A percentile compares a stretch with the other conserved stretches of the same genome.
Conservation (phyloP, 768 basidiomycete genomes). For the Boletus insuetus region DNA sequence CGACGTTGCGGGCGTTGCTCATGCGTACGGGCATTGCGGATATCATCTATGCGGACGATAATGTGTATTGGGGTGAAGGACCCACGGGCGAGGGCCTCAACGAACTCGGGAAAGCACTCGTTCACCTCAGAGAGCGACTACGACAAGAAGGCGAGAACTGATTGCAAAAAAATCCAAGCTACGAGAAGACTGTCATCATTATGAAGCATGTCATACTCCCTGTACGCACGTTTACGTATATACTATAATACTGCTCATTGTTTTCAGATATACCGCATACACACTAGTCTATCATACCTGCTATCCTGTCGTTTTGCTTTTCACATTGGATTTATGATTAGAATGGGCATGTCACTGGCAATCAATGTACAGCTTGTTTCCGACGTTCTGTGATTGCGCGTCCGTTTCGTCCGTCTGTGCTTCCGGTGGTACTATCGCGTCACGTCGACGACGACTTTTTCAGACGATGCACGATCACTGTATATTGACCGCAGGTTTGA, state of each 20-base stretch:
- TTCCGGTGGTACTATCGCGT: too few species aligned
- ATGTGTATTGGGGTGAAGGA: slow-evolving; percentile 71
- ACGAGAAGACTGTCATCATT: too few species aligned
- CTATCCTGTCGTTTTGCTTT: background rate
- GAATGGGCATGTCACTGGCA: background rate
- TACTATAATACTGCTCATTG: background rate
- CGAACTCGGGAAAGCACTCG: slow-evolving; percentile 60
- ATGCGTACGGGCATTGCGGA: slow-evolving; percentile 49
- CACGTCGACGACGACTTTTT: too few species aligned
- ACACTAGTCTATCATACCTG: background rate
- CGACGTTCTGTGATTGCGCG: too few species aligned
- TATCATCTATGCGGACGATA: slow-evolving; percentile 55
- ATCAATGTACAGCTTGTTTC: too few species aligned
- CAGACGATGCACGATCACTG: too few species aligned
- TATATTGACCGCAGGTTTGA: too few species aligned
- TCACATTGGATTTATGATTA: background rate
- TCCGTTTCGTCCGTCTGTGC: too few species aligned
- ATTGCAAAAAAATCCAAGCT: background rate
- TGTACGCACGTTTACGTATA: too few species aligned
- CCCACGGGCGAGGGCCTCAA: slow-evolving; percentile 50
- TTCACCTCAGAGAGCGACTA: slow-evolving; percentile 51
- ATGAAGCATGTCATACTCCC: too few species aligned
- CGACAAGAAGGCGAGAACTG: slow-evolving; percentile 25
- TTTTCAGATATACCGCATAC: background rate
- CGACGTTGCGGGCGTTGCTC: slow-evolving; percentile 51